Evolutionary conservation across 352 stramenopile genomes (phyloP).

Genomic region (Phytophthora constricta): DNA sequence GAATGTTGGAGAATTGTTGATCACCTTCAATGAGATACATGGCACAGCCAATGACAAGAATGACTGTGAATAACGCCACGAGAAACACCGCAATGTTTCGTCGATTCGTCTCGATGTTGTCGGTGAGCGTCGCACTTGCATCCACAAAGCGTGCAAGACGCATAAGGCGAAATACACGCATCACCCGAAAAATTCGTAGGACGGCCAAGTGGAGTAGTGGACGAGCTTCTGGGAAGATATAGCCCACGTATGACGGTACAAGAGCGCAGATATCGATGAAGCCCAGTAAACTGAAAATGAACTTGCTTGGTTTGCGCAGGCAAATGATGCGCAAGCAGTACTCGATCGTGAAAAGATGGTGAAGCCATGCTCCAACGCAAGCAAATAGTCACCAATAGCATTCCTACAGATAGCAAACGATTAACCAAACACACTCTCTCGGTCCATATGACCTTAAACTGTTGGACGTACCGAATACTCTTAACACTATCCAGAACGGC

Average conservation of each 20-base stretch:
- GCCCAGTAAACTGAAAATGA: conserved; percentile 73
- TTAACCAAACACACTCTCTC: too few relatives aligned
- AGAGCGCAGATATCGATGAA: conserved; percentile 81
- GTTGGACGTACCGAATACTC: conserved; percentile 52
- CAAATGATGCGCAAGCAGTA: conserved; percentile 74
- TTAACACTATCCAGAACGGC: conserved; percentile 77
- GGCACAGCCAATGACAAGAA: conserved; percentile 79
- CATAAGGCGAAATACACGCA: conserved; percentile 81
- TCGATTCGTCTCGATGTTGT: conserved; percentile 86
- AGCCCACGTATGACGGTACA: conserved; percentile 78
- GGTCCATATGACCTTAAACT: too few relatives aligned
- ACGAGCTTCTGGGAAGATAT: conserved; percentile 66
- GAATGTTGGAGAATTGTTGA: conserved; percentile 81
- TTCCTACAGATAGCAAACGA: conserved; percentile 44
- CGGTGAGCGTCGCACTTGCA: conserved; percentile 65
- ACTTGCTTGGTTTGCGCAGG: conserved; percentile 63
- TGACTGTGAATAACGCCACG: conserved; percentile 74
- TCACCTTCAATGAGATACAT: conserved; percentile 88
- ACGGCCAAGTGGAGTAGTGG: conserved; percentile 77
- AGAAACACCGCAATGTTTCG: conserved; percentile 80
- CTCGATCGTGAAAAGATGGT: conserved; percentile 83
- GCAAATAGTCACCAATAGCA: conserved; percentile 64
- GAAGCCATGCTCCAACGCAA: conserved; percentile 80
- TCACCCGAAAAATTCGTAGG: conserved; percentile 81
- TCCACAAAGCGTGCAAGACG: conserved; percentile 79